Evolutionary conservation across 129 eudicot genomes (phyloP).

Genomic region (Pittosporum tobira): DNA sequence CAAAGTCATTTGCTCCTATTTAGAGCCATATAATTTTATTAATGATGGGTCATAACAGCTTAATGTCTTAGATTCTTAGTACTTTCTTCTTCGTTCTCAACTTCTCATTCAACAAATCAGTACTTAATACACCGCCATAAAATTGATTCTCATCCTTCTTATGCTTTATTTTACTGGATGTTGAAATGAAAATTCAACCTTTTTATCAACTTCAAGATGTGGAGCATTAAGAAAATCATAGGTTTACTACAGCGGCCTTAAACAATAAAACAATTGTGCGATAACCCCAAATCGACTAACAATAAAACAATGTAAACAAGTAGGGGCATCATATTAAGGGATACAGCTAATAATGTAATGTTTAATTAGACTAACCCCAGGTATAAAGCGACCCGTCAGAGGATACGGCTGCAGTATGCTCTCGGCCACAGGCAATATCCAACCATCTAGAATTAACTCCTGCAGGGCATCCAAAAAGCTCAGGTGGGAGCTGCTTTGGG

Average conservation of each 20-base stretch:
- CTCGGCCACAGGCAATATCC: constrained; percentile 92
- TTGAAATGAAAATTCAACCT: neutral
- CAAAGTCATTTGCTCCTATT: constrained; percentile 90
- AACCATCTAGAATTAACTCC: constrained; percentile 76
- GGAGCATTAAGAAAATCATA: neutral
- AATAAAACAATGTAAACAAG: constrained; percentile 9
- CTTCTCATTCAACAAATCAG: neutral
- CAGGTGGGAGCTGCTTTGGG: constrained; percentile 85
- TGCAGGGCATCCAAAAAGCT: constrained; percentile 84
- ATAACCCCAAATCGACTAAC: neutral
- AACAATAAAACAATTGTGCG: neutral
- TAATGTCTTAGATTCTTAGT: neutral
- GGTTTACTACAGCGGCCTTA: neutral
- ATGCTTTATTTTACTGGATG: neutral
- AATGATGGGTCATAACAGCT: neutral
- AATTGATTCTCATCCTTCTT: neutral
- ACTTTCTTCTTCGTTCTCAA: neutral
- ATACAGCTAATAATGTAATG: neutral
- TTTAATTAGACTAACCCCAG: constrained; percentile 62
- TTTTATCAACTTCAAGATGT: neutral
- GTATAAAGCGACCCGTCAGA: constrained; percentile 95
- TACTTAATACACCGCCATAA: neutral
- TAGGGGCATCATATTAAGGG: neutral
- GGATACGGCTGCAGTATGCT: constrained; percentile 88
- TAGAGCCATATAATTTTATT: constrained; percentile 6